phyloP scores from a whole-genome alignment of 1,284 basidiomycete genomes.

The Malassezia psittaci region DNA sequence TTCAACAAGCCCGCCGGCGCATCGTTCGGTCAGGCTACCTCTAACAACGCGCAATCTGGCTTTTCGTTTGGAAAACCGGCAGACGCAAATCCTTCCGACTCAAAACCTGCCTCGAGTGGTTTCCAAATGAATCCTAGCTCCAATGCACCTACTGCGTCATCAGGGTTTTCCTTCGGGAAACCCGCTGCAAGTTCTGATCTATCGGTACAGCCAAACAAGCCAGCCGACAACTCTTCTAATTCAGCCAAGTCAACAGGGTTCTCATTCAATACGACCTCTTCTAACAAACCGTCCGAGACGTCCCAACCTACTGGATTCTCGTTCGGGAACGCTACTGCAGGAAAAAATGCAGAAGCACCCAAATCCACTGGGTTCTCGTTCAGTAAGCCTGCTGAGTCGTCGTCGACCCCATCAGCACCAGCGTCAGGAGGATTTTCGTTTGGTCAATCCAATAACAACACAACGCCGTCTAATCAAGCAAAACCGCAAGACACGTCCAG shows the following conservation, averaged over 20 bases:
- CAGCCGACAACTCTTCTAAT: too few relatives aligned
- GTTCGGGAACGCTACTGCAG: too few relatives aligned
- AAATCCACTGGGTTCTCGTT: conserved; percentile 6
- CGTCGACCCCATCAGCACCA: neutral
- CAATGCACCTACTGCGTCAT: neutral
- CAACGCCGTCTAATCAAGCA: neutral
- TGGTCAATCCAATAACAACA: neutral
- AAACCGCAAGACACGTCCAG: neutral
- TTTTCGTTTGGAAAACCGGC: too few relatives aligned
- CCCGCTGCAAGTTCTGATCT: neutral
- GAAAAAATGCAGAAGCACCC: conserved; percentile 14
- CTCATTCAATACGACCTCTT: too few relatives aligned
- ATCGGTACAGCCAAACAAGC: too few relatives aligned
- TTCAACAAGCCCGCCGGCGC: neutral
- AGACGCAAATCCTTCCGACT: too few relatives aligned
- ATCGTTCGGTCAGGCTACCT: conserved; percentile 13
- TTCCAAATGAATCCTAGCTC: too few relatives aligned
- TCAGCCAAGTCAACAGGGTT: too few relatives aligned
- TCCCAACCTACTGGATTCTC: too few relatives aligned
- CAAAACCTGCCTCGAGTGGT: too few relatives aligned
- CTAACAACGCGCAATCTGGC: neutral
- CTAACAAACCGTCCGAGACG: too few relatives aligned
- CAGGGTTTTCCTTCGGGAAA: conserved; percentile 25
- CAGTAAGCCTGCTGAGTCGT: neutral
- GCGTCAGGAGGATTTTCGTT: conserved; percentile 12